These are phyloP conservation scores for Aspergillus sp. DNA, from an alignment of 2,329 filamentous ascomycete genomes.

Conservation along the genomic window DNA sequence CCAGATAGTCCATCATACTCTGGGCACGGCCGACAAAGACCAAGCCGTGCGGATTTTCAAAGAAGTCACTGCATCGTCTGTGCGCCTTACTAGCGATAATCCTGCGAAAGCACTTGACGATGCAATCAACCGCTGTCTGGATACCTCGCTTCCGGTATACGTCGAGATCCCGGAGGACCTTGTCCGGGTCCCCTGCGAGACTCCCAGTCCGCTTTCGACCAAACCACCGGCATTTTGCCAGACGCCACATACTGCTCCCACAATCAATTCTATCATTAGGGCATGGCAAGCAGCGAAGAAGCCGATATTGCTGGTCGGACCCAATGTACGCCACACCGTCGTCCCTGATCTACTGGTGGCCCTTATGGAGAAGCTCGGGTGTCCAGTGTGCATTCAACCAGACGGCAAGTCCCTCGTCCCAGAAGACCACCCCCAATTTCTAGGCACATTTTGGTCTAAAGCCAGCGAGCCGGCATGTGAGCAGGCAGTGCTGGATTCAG, in stretches of 20 bases:
- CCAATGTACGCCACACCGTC: neutral
- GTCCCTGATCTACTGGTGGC: neutral
- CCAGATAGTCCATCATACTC: constrained; percentile 8
- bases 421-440: constrained; percentile 5
- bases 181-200: neutral
- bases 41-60: constrained; percentile 7
- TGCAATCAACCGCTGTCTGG: constrained; percentile 2
- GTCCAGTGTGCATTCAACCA: constrained; percentile 4
- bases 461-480: neutral
- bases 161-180: constrained; percentile 10
- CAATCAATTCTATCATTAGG: neutral
- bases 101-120: neutral
- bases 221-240: neutral
- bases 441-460: constrained; percentile 4
- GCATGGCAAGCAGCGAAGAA: neutral
- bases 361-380: constrained; percentile 3
- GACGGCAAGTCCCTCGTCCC: constrained; percentile 8
- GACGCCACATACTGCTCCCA: neutral
- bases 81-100: neutral
- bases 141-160: constrained; percentile 7
- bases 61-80: constrained; percentile 3
- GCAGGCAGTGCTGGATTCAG: neutral
- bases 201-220: neutral
- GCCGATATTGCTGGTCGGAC: constrained; percentile 2
- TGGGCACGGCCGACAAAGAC: constrained; percentile 1